Evolutionary conservation across 1,139 yeast species (phyloP), one percentile per base, ranked within the genome.

Genomic region (Pichia terricola): DNA sequence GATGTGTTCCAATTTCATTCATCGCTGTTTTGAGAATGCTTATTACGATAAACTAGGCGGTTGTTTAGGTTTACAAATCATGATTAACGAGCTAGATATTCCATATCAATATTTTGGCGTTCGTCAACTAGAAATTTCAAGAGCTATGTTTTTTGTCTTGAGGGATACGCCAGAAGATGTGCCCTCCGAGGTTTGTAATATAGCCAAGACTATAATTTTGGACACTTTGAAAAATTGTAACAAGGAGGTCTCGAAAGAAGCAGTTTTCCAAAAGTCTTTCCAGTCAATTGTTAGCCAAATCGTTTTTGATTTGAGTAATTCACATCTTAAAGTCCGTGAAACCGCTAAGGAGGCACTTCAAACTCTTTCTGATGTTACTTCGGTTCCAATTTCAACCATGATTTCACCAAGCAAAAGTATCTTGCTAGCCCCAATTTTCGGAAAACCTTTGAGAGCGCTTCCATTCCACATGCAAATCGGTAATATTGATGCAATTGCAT

Each of bases 381-480:
- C 70, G 2, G 80, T 81, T 26, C 75, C 94, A 1, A 71, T 88
- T 42, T 75, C 91, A 1, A 75, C 80, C 1, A 74, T 94, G 52
- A 79, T 94, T 63, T 77, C 78, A 9, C 94, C 94, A 16, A 88
- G 94, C 41, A 86, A 87, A 54, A 82, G 78, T 38, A 76, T 89
- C 39, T 68, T 94, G 38, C 66, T 94, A 40, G 86, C 94, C 1
- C 98, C 98, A 7, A 91, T 94, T 37, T 94, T 91, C 67, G 95
- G 96, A 5, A 94, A 94, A 58, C 99, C 99, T 1, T 67, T 94
- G 48, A 73, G 99, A 50, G 98, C 98, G 0, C 70, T 94, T 50
- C 98, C 99, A 0, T 91, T 94, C 67, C 94, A 96, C 3, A 91
- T 89, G 96, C 98, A 94, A 65, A 91, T 94, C 46, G 98, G 98